Base-by-base conservation (phyloP, 2,329 filamentous ascomycete species). In the Aspergillus luchuensis region DNA sequence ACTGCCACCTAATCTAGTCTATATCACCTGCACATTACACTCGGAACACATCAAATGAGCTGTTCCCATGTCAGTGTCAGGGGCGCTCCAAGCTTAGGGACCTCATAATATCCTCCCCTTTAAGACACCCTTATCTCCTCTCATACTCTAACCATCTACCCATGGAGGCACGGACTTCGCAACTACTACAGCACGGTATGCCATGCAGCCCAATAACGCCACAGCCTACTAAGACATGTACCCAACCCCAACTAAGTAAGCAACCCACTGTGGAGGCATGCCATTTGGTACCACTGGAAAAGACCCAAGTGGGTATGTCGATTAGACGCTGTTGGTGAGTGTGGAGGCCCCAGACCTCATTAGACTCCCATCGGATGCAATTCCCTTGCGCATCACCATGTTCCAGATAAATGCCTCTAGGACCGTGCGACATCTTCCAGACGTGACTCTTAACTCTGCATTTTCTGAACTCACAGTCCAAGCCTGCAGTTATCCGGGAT, bases 211-310 rank as follows among this genome's bases (percentile, higher is more conserved):
- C 53, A 36, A 56, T 30, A 30, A 28, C 41, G 53, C 53, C 53
- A 56, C 53, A 19, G 25, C 47, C 25, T 45, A 47, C 53, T 43
- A 47, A 41, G 45, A 56, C 39, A 47, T 47, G 53, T 56, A 56
- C 53, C 53, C 53, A 56, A 56, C 33, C 33, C 33, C 33, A 36
- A 36, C 33, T 36, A 36, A 36, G 33, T 36, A 36, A 36, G 33
- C 53, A 49, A 54, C 58, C 56, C 58, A 57, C 49, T 21, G 51
- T 60, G 62, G 58, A 63, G 51, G 53, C 23, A 11, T 38, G 58
- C 58, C 58, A 61, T 65, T 45, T 61, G 61, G 63, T 63, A 59
- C 58, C 61, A 61, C 60, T 61, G n/a, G 45, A 41, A 41, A 30
- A 33, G 41, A 38, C 43, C 45, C 61, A 58, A 19, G 53, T 60